Conservation (phyloP, 441 rosid genomes). For the Erodium moschatum region DNA sequence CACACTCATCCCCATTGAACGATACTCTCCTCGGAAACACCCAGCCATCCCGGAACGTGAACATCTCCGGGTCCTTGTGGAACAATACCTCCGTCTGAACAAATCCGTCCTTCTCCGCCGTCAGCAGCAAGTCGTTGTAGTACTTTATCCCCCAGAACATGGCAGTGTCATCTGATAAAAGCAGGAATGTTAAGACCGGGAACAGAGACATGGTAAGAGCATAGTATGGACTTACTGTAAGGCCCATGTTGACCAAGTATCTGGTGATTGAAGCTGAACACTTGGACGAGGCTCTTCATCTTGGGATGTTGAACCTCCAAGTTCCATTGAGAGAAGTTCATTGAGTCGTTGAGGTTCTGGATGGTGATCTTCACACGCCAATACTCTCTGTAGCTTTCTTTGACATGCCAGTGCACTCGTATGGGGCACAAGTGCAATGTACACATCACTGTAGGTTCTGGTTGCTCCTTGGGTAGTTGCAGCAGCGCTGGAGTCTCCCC, state of each 20-base stretch:
- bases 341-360: conserved; percentile 70
- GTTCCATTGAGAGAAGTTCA: conserved; percentile 86
- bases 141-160: conserved; percentile 69
- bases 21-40: conserved; percentile 62
- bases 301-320: conserved; percentile 87
- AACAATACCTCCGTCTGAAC: conserved; percentile 63
- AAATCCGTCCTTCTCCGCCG: conserved; percentile 52
- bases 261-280: conserved; percentile 84
- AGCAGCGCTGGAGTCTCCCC: background rate
- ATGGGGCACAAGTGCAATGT: conserved; percentile 90
- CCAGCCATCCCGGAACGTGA: conserved; percentile 82
- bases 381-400: conserved; percentile 62
- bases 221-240: background rate
- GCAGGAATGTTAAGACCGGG: no score
- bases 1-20: conserved; percentile 85
- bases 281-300: conserved; percentile 73
- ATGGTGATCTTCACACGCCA: conserved; percentile 87
- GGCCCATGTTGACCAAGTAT: conserved; percentile 36
- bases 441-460: conserved; percentile 26
- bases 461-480: conserved; percentile 10
- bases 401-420: conserved; percentile 93
- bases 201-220: no score
- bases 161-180: conserved; percentile 55
- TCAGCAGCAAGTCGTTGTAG: conserved; percentile 62
- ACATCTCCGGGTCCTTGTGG: conserved; percentile 41